Percentiles rank a stretch among this genome's conserved stretches.
phyloP scores from a whole-genome alignment of 1,139 yeast species.

The Saccharomyces uvarum region DNA sequence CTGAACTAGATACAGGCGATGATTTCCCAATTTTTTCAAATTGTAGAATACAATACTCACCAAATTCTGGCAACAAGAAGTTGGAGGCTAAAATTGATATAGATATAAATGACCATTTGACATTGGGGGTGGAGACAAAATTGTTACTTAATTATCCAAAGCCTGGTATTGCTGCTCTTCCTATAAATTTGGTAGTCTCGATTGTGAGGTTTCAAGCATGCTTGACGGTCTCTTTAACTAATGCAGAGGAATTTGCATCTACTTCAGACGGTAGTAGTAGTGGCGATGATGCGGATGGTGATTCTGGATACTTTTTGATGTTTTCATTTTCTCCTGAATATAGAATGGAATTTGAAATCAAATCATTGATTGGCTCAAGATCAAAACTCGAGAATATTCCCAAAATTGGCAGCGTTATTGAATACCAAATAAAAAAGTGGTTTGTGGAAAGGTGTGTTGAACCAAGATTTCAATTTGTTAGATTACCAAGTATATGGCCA shows the following conservation, averaged over 20 bases:
- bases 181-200: slow-evolving; percentile 76
- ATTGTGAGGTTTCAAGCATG: slow-evolving; percentile 92
- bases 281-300: slow-evolving; percentile 17
- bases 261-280: slow-evolving; percentile 36
- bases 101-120: slow-evolving; percentile 80
- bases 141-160: slow-evolving; percentile 78
- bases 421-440: slow-evolving; percentile 77
- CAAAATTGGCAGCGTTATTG: slow-evolving; percentile 77
- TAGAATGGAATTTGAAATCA: slow-evolving; percentile 74
- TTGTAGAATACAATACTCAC: slow-evolving; percentile 67
- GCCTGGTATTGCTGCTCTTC: slow-evolving; percentile 76
- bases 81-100: slow-evolving; percentile 91
- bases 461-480: slow-evolving; percentile 81
- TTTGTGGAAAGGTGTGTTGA: slow-evolving; percentile 88
- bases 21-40: slow-evolving; percentile 93
- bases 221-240: slow-evolving; percentile 57
- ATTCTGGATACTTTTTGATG: slow-evolving; percentile 50
- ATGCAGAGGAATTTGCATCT: slow-evolving; percentile 41
- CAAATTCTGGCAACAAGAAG: slow-evolving; percentile 34
- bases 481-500: slow-evolving; percentile 87
- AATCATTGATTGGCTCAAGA: slow-evolving; percentile 83
- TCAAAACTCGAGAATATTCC: slow-evolving; percentile 92
- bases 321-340: slow-evolving; percentile 90
- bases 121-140: slow-evolving; percentile 82
- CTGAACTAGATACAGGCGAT: slow-evolving; percentile 88